These are phyloP conservation scores for Aspergillus sclerotioniger DNA, from an alignment of 495 filamentous ascomycete genomes.

Conservation along the genomic window DNA sequence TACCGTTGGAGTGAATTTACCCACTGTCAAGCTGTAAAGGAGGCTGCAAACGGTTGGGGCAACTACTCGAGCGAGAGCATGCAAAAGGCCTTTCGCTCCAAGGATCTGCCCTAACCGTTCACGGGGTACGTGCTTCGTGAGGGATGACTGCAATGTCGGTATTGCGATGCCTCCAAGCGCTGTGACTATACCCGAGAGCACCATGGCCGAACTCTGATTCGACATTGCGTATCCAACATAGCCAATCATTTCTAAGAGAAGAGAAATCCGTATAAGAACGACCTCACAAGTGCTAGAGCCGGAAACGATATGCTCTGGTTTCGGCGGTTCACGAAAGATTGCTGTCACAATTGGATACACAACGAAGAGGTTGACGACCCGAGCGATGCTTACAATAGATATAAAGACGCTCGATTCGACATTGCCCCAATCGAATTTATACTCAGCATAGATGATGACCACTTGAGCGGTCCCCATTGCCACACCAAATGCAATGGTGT, in stretches of 20 bases:
- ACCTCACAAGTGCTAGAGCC: conserved; percentile 84
- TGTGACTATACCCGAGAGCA: conserved; percentile 66
- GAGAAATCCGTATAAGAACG: conserved; percentile 66
- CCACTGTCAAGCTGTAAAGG: conserved; percentile 79
- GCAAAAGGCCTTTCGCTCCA: conserved; percentile 81
- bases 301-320: conserved; percentile 46
- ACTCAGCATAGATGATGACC: conserved; percentile 74
- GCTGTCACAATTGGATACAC: conserved; percentile 72
- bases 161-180: conserved; percentile 79
- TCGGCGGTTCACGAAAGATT: conserved; percentile 54
- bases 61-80: conserved; percentile 75
- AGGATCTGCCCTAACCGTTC: conserved; percentile 80
- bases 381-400: conserved; percentile 67
- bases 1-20: conserved; percentile 72
- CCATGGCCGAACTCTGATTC: conserved; percentile 52
- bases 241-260: conserved; percentile 76
- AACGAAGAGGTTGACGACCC: conserved; percentile 71
- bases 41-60: conserved; percentile 79
- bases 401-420: conserved; percentile 76
- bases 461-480: conserved; percentile 78
- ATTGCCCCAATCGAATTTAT: conserved; percentile 77
- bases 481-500: conserved; percentile 74
- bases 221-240: conserved; percentile 70
- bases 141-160: conserved; percentile 74
- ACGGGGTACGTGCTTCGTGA: conserved; percentile 87